Conservation (phyloP, 495 filamentous ascomycete species). For the Podospora pseudopauciseta region DNA sequence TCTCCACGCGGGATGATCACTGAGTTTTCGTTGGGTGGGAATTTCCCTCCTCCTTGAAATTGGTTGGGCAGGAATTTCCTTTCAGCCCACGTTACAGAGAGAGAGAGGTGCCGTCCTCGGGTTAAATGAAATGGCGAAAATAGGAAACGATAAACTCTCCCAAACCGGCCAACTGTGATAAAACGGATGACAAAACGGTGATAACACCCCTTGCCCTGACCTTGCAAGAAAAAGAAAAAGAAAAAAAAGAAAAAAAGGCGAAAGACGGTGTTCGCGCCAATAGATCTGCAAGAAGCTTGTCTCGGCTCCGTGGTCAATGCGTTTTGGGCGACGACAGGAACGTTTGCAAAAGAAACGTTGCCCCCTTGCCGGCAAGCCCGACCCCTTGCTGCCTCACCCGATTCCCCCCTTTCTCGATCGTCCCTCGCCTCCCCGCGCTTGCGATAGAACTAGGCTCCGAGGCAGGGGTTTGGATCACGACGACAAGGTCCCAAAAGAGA, state of each 20-base stretch:
- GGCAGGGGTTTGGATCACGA: not conserved
- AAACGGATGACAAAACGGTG: not conserved
- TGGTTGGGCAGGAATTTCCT: not conserved
- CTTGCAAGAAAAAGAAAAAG: no score
- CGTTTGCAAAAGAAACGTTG: not conserved
- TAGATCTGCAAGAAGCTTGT: slow-evolving; percentile 19
- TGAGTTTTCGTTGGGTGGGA: not conserved
- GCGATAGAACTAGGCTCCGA: not conserved
- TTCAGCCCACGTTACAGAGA: no score
- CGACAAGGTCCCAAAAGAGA: slow-evolving; percentile 1
- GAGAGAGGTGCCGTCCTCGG: no score
- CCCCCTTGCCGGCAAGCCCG: not conserved
- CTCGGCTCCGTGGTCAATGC: slow-evolving; percentile 11
- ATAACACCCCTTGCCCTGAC: not conserved
- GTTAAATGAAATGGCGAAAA: not conserved
- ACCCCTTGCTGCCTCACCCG: not conserved
- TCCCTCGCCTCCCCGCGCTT: not conserved
- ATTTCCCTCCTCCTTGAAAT: not conserved
- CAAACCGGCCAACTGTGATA: not conserved
- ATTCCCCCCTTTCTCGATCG: not conserved
- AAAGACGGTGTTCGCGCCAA: slow-evolving; percentile 7
- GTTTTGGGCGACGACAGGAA: not conserved
- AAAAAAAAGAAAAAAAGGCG: not conserved
- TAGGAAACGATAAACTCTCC: not conserved
- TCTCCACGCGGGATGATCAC: not conserved